A percentile compares a stretch with the other conserved stretches of the same genome.
phyloP scores from a whole-genome alignment of 495 filamentous ascomycete genomes.

The Viridothelium virens region DNA sequence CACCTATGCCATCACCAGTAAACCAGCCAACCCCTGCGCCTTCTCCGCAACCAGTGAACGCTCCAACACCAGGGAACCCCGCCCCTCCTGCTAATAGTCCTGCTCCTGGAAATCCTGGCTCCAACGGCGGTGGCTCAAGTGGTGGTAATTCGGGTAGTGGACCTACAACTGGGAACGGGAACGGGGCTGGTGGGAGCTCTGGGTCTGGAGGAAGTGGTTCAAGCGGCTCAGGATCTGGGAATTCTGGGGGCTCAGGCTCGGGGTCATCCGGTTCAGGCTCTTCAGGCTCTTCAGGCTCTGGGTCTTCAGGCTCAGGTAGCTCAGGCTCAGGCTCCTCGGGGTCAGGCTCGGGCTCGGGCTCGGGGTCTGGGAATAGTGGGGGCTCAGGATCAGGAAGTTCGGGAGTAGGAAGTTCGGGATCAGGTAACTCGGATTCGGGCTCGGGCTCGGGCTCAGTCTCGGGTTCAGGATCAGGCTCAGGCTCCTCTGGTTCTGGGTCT shows the following conservation, averaged over 20 bases:
- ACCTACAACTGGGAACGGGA: no score
- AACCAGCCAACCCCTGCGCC: constrained; percentile 6
- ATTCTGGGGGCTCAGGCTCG: background rate
- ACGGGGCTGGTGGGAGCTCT: background rate
- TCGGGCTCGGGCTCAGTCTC: background rate
- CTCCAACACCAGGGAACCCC: background rate
- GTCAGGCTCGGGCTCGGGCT: constrained; percentile 1
- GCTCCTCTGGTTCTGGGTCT: background rate
- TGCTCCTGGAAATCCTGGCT: background rate
- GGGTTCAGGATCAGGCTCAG: background rate
- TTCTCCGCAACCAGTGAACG: background rate
- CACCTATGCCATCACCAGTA: background rate
- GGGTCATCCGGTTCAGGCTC: background rate
- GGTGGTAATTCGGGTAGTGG: background rate
- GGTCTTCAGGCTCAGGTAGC: background rate
- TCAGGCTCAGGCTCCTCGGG: constrained; percentile 6
- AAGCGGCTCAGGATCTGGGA: background rate
- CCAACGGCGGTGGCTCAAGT: background rate
- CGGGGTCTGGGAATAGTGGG: background rate
- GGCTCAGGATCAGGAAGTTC: no score
- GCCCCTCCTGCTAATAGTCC: background rate
- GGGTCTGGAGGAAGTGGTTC: background rate
- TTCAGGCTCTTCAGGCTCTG: background rate
- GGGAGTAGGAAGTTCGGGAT: no score
- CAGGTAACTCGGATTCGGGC: no score